Evolutionary conservation across 305 asterid species (phyloP), one percentile per base, ranked within the genome.

Genomic region (Stenogyne calaminthoides): DNA sequence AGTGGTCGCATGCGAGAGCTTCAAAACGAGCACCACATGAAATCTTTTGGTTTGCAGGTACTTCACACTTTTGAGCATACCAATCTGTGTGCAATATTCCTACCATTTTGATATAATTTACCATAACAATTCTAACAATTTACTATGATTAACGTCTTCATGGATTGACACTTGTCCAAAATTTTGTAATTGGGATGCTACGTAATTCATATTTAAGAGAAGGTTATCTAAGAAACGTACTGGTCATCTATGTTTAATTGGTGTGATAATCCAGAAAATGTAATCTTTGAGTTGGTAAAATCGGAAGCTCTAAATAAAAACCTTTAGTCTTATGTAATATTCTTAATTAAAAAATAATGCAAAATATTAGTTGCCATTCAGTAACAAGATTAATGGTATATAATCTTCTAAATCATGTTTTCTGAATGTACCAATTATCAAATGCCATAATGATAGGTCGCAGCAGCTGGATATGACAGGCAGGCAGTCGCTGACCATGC

Each of bases 401-500:
- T 62, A 34, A 34, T 40, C 44, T 54, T 16, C 67, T 32, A 59
- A 39, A 42, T 65, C 64, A 57, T 14, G 55, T 57, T 67, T 65
- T 49, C 40, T 52, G 64, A 63, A 44, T 77, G 74, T 68, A 77
- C 67, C 57, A 19, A 32, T 75, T 64, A 73, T 40, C 42, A 72
- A 52, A 29, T 72, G 67, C 63, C 69, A 60, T 49, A 63, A 82
- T 82, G 64, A 67, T 66, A 95, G 99, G 98, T 93, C 72, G 87
- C 90, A 74, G 99, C 97, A 22, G 98, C 97, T 63, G 92, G 95
- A 73, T 95, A 95, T 81, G 96, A 93, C 81, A 88, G 99, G 75
- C 99, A 92, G 78, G 93, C 83, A 73, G 99, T 95, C 46, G 97
- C 97, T 70, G 97, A 95, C 78, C 98, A 95, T 81, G 99, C 99